These are phyloP conservation scores for Aspergillus tamarii DNA, from an alignment of 2,329 filamentous ascomycete species.

Conservation along the genomic window DNA sequence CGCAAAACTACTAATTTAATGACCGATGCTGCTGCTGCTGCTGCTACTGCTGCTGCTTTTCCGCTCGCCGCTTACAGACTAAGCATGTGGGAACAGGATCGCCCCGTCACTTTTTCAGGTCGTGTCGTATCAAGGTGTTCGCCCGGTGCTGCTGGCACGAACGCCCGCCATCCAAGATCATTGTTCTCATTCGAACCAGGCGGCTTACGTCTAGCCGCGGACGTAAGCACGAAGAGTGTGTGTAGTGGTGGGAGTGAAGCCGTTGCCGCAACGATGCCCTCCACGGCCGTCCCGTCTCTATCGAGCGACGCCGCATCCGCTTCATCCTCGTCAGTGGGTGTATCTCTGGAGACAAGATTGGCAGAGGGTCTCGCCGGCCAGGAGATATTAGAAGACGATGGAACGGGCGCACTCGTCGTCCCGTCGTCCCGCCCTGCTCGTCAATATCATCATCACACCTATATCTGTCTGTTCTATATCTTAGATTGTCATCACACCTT, in stretches of 20 bases:
- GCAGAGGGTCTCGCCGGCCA: slow-evolving; percentile 26
- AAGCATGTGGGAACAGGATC: slow-evolving; percentile 28
- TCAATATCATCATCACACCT: slow-evolving; percentile 22
- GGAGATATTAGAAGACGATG: slow-evolving; percentile 32
- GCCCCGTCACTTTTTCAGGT: slow-evolving; percentile 20
- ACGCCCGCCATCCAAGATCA: background rate
- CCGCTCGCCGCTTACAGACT: slow-evolving; percentile 23
- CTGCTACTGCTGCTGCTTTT: slow-evolving; percentile 6
- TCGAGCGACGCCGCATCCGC: slow-evolving; percentile 32
- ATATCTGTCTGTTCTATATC: slow-evolving; percentile 49
- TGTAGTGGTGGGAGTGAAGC: slow-evolving; percentile 1
- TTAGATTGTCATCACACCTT: slow-evolving; percentile 48
- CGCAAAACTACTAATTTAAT: slow-evolving; percentile 13
- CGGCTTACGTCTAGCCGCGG: background rate
- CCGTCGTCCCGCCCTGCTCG: slow-evolving; percentile 18
- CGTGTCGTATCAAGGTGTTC: slow-evolving; percentile 16
- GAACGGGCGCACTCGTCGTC: slow-evolving; percentile 34
- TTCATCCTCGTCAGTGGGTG: slow-evolving; percentile 32
- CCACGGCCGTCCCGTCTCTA: slow-evolving; percentile 34
- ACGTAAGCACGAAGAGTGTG: background rate
- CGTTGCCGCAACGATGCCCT: slow-evolving; percentile 15
- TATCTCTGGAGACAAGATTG: slow-evolving; percentile 35
- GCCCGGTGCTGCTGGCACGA: slow-evolving; percentile 1
- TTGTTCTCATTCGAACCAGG: background rate
- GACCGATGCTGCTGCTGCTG: slow-evolving; percentile 6